Percentiles rank a stretch among this genome's conserved stretches.
Evolutionary conservation across 352 stramenopile species (phyloP).

Genomic region (Globisporangium solare): DNA sequence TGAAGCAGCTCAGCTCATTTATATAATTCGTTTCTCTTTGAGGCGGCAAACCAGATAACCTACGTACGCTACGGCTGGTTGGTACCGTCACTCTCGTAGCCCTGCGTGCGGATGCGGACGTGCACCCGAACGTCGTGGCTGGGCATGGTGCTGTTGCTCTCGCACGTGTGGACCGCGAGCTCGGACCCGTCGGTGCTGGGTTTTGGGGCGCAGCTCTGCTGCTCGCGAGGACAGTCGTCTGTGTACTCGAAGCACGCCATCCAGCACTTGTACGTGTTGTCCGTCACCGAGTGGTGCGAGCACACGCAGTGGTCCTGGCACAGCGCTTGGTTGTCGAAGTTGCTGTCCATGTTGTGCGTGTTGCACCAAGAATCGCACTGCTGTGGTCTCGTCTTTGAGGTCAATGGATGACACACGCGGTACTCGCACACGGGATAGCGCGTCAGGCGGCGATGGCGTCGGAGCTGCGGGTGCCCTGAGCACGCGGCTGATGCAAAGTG

Average conservation of each 20-base stretch:
- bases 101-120: too few species aligned
- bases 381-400: slow-evolving; percentile 15
- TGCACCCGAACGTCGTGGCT: too few species aligned
- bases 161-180: not conserved
- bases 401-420: slow-evolving; percentile 23
- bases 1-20: too few species aligned
- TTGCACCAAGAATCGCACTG: slow-evolving; percentile 36
- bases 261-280: slow-evolving; percentile 28
- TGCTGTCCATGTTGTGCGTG: slow-evolving; percentile 17
- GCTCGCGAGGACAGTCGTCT: slow-evolving; percentile 2
- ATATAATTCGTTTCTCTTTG: too few species aligned
- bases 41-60: too few species aligned
- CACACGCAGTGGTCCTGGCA: slow-evolving; percentile 28
- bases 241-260: slow-evolving; percentile 32
- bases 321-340: slow-evolving; percentile 17
- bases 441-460: slow-evolving; percentile 14
- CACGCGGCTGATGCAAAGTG: slow-evolving; percentile 29
- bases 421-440: slow-evolving; percentile 22
- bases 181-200: not conserved
- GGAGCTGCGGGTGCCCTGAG: not conserved
- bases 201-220: slow-evolving; percentile 8
- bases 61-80: too few species aligned
- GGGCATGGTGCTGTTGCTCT: too few species aligned
- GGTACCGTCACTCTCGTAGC: too few species aligned
- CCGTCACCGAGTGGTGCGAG: slow-evolving; percentile 18